Percentiles rank a stretch among this genome's conserved stretches.
Conservation (phyloP, 2,329 filamentous ascomycete genomes). For the Byssochlamys sp. region DNA sequence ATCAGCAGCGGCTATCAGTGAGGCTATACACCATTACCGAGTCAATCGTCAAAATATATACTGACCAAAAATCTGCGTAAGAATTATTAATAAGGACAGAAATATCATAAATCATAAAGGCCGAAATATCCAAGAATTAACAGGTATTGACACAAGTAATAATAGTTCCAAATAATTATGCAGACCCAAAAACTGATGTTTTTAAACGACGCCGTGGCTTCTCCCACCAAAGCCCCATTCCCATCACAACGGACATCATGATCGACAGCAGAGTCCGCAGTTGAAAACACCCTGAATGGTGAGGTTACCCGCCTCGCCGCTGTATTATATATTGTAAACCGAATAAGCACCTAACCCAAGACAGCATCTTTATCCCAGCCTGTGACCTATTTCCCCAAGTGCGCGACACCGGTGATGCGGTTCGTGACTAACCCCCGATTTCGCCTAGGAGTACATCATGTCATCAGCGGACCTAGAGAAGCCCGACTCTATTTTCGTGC, state of each 20-base stretch:
- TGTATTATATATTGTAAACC: not conserved
- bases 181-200: not conserved
- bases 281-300: not conserved
- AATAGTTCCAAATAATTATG: not conserved
- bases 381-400: not conserved
- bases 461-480: constrained; percentile 20
- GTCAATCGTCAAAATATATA: too few species aligned
- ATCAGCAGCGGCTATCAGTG: too few species aligned
- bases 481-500: constrained; percentile 22
- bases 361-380: not conserved
- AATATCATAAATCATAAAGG: not conserved
- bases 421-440: not conserved
- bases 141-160: not conserved
- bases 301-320: not conserved
- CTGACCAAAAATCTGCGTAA: too few species aligned
- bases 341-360: not conserved
- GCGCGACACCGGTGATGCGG: not conserved
- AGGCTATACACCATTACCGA: too few species aligned
- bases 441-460: constrained; percentile 21
- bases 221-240: not conserved
- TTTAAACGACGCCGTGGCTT: not conserved
- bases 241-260: not conserved
- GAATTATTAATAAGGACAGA: not conserved
- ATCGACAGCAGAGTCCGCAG: not conserved
- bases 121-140: not conserved